These are phyloP conservation scores for Massarina eburnea DNA, from an alignment of 2,329 filamentous ascomycete species.

Conservation along the genomic window DNA sequence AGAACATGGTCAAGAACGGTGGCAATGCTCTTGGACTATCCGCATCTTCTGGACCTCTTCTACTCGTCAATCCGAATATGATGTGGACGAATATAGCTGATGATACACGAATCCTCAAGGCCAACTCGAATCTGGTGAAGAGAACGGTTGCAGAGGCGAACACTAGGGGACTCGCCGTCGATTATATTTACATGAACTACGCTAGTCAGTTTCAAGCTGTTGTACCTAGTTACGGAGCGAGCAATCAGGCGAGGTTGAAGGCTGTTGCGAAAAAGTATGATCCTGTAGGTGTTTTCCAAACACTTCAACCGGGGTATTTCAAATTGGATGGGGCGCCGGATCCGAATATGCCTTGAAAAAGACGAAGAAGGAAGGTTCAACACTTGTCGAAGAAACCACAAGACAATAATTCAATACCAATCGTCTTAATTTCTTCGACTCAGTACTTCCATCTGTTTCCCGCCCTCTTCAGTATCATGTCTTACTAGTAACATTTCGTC, in stretches of 20 bases:
- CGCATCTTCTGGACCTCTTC: constrained; percentile 19
- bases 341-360: neutral
- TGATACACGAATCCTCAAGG: constrained; percentile 11
- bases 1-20: constrained; percentile 21
- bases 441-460: no score
- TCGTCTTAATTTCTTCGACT: no score
- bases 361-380: no score
- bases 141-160: neutral
- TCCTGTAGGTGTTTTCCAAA: constrained; percentile 45
- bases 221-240: constrained; percentile 46
- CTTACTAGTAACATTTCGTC: no score
- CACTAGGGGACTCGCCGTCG: constrained; percentile 10
- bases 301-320: constrained; percentile 45
- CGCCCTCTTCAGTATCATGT: no score
- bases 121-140: neutral
- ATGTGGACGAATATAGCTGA: constrained; percentile 26
- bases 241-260: constrained; percentile 38
- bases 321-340: constrained; percentile 35
- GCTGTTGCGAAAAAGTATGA: constrained; percentile 44
- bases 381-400: no score
- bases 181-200: constrained; percentile 53
- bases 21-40: constrained; percentile 35
- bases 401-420: no score
- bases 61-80: constrained; percentile 14
- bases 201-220: constrained; percentile 48